Base-by-base conservation (phyloP, 129 eudicot species). In the Scalesia atractyloides region DNA sequence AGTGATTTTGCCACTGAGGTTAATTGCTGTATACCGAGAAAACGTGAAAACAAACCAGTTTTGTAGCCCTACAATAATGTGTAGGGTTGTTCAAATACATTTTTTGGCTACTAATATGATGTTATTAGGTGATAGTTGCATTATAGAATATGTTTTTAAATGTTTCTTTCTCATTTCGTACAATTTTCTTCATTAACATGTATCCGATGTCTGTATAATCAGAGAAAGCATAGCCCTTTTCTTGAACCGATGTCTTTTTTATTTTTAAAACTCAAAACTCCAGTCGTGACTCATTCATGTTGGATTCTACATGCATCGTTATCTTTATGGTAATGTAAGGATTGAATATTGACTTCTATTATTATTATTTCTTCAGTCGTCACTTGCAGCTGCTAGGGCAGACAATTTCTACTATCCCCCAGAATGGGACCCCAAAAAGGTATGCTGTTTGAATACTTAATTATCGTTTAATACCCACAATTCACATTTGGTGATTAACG, bases 341-440 rank as follows among this genome's bases (percentile, higher is more conserved):
- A 13, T 66, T 48, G 30, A 50, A 48, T n/a, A 49, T 10, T 68
- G 51, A 60, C 20, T 24, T 24, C 2, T 30, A 30, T 30, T 30
- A 30, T 30, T 30, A 2, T 30, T 30, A 2, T 60, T 50, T 70
- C 22, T 84, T 80, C 86, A 94, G 98, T 94, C 97, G 36, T 57
- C 93, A 22, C 98, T 94, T 82, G 98, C 98, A 61, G 97, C 96
- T 69, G 98, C 98, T 46, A 83, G 98, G 78, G 97, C 97, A 20
- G 97, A 90, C 82, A 90, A 94, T 64, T 94, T 94, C 81, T 94
- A 94, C 86, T 90, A 82, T 59, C 98, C 97, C 9, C 97, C 97
- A 79, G 98, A 90, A 88, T 94, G 98, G 98, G 87, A 81, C 30
- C 98, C 97, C 52, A 86, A 87, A 72, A 83, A 93, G 93, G 96